Evolutionary conservation across 2,329 filamentous ascomycete species (phyloP).

Genomic region (Paracoccidioides brasiliensis): DNA sequence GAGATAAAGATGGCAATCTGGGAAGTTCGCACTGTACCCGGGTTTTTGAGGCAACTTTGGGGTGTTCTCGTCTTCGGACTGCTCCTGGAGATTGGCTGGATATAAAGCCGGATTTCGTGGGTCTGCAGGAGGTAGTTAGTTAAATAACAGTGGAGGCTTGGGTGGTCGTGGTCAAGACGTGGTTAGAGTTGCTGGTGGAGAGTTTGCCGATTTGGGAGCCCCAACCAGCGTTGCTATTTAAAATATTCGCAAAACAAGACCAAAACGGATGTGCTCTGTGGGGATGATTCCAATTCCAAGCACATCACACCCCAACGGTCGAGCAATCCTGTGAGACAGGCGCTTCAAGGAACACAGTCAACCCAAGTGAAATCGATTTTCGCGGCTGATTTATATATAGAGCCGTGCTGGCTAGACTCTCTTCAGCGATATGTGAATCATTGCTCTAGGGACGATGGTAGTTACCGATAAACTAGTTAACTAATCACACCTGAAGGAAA

Average conservation of each 20-base stretch:
- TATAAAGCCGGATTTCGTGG: background rate
- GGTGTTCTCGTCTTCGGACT: background rate
- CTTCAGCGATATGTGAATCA: background rate
- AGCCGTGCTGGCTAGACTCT: constrained; percentile 1
- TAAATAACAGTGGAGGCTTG: background rate
- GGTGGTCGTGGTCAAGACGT: background rate
- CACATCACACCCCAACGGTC: constrained; percentile 1
- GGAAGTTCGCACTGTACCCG: background rate
- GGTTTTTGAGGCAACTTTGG: background rate
- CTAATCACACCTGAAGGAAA: background rate
- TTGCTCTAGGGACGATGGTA: background rate
- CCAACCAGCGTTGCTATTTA: background rate
- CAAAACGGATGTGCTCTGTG: background rate
- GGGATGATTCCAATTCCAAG: background rate
- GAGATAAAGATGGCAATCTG: background rate
- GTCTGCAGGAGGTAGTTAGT: background rate
- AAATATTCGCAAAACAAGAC: background rate
- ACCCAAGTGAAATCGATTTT: background rate
- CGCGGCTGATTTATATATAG: background rate
- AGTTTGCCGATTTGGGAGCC: background rate
- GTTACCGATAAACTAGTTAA: background rate
- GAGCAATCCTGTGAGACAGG: background rate
- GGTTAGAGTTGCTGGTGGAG: background rate
- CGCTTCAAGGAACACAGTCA: background rate
- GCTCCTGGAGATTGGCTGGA: background rate